Base-by-base conservation (phyloP, 2,329 filamentous ascomycete genomes). In the Neonectria hederae region DNA sequence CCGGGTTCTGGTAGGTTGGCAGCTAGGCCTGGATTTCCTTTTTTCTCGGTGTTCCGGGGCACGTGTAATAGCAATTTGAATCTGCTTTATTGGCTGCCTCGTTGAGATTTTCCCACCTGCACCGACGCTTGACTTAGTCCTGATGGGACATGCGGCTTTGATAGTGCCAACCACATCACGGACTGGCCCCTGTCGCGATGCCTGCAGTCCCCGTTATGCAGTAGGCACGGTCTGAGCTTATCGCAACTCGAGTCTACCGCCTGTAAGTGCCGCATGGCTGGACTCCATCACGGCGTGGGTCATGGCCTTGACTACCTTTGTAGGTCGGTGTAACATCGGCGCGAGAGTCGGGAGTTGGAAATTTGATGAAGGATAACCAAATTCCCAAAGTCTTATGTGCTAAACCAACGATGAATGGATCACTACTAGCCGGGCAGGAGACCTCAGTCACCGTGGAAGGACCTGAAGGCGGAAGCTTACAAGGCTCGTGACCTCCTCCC, bases 261-360 rank as follows among this genome's bases (percentile, higher is more conserved):
- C n/a, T 19, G 17, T 22, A 57, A 62, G 54, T 62, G 59, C 59
- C 59, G 59, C 59, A 38, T 38, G 11, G 38, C 11, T 45, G 38
- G 30, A 4, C 26, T 51, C 14, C 28, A 22, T 22, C 24, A 28
- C 6, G 28, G 14, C 8, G 54, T 24, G 26, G 46, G 35, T 10
- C 42, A 32, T 57, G 22, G 17, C 26, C 24, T 49, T 19, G 9
- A 11, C 46, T 28, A 11, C 9, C 46, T 32, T 10, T 14, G 38
- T 30, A 30, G 11, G 32, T 48, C 40, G 30, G 22, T 26, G 49
- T 43, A 49, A 19, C 17, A 11, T 32, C 40, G 5, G 35, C 6
- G 30, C 26, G 26, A 11, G 28, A 38, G 17, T 43, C 45, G n/a
- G 24, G 19, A 24, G 3, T 3, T 51, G 14, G 48, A n/a, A 38